Base-by-base conservation (phyloP, 2,329 filamentous ascomycete species). In the Aspergillus sp. region DNA sequence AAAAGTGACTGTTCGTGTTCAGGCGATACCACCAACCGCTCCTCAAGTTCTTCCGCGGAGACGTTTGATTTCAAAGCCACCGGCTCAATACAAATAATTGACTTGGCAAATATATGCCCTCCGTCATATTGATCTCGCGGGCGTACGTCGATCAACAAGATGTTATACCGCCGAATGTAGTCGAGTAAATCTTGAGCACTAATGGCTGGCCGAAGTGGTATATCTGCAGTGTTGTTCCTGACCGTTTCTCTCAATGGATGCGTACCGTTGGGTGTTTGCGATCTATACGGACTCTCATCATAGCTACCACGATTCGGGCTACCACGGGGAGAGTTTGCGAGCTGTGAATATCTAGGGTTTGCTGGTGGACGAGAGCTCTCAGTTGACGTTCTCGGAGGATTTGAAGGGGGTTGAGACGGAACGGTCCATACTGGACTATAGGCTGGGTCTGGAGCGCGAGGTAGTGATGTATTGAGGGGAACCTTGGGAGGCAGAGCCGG, bases 11-110 rank as follows among this genome's bases (percentile, higher is more conserved):
- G 83, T 62, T 98, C 93, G 38, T 62, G 56, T 37, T 73, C 69
- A 3, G 72, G 72, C 9, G 71, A 72, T 34, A 74, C 60, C 8
- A 76, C 62, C 11, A 76, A 58, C 10, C 70, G 67, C 41, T 76
- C 73, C 45, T 77, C 72, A 4, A 85, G 68, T 50, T 84, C 73
- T 49, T 83, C 80, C 1, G 79, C 81, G 11, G 81, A 85, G 54
- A 81, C 75, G 29, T 80, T 83, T 36, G 84, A 79, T 43, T 87
- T 80, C 38, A 89, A 65, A 7, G 85, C 78, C 36, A 94, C 79
- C 26, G 90, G 89, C 58, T 98, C 93, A 47, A 98, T 80, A 64
- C 93, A 98, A 36, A 98, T 88, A 33, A 90, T 87, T 5, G 81
- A 84, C 44, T 83, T 83, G 5, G 86, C 83, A 71, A 86, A 86